Evolutionary conservation across 352 stramenopile species (phyloP).

Genomic region (Aphanomyces euteiches): DNA sequence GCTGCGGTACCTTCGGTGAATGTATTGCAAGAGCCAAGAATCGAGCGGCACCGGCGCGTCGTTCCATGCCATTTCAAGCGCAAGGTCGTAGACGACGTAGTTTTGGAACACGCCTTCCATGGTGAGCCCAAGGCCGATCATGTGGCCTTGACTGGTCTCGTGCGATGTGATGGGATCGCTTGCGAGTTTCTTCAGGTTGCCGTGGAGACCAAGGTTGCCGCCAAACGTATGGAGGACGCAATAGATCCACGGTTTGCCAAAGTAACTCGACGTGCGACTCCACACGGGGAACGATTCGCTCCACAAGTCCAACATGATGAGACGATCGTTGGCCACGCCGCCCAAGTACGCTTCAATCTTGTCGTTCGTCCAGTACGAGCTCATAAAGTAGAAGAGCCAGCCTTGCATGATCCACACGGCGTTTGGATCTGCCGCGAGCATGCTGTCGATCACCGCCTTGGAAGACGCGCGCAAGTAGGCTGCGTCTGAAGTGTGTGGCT

Average conservation of each 20-base stretch:
- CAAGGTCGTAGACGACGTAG: slow-evolving; percentile 80
- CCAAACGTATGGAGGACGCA: slow-evolving; percentile 84
- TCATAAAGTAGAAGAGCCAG: slow-evolving; percentile 61
- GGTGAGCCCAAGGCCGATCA: slow-evolving; percentile 68
- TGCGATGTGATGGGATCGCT: slow-evolving; percentile 48
- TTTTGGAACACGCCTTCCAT: slow-evolving; percentile 88
- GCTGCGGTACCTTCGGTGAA: slow-evolving; percentile 25
- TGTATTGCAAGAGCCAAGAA: slow-evolving; percentile 51
- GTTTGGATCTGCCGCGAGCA: slow-evolving; percentile 60
- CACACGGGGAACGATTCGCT: slow-evolving; percentile 61
- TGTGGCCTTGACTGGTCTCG: slow-evolving; percentile 50
- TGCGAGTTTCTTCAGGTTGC: slow-evolving; percentile 57
- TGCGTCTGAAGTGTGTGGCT: slow-evolving; percentile 60
- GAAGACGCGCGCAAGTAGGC: slow-evolving; percentile 47
- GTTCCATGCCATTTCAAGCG: slow-evolving; percentile 69
- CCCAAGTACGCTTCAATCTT: slow-evolving; percentile 47
- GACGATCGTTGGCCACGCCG: slow-evolving; percentile 51
- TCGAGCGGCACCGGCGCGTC: slow-evolving; percentile 40
- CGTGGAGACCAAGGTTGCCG: slow-evolving; percentile 67
- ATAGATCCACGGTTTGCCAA: slow-evolving; percentile 81
- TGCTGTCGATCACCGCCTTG: slow-evolving; percentile 72
- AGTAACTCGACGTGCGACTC: slow-evolving; percentile 70
- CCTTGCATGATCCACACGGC: slow-evolving; percentile 83
- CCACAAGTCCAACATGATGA: slow-evolving; percentile 76
- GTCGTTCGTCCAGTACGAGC: slow-evolving; percentile 69